A percentile compares a stretch with the other conserved stretches of the same genome.
phyloP scores from a whole-genome alignment of 768 basidiomycete species.

The Amyloporia xantha region DNA sequence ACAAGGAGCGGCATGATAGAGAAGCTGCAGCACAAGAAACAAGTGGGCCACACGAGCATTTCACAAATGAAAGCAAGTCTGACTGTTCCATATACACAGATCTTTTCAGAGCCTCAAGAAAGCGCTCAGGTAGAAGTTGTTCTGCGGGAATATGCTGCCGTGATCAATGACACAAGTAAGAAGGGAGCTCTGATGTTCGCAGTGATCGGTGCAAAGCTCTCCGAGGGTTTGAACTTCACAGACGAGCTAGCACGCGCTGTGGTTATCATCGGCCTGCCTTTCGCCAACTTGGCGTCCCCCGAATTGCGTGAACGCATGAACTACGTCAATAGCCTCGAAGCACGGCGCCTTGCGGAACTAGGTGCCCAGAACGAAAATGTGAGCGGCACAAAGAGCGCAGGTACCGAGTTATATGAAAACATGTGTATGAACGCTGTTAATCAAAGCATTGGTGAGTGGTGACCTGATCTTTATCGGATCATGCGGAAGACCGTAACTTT shows the following conservation, averaged over 20 bases:
- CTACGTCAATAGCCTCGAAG: conserved; percentile 65
- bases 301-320: conserved; percentile 90
- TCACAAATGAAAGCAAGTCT: no score
- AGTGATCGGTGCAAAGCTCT: conserved; percentile 95
- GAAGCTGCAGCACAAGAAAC: conserved; percentile 66
- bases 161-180: conserved; percentile 19
- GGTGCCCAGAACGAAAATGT: conserved; percentile 25
- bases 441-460: conserved; percentile 84
- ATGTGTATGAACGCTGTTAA: conserved; percentile 94
- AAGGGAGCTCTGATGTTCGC: conserved; percentile 84
- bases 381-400: conserved; percentile 45
- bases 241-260: conserved; percentile 67
- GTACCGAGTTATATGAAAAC: conserved; percentile 76
- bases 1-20: conserved; percentile 49
- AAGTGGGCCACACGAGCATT: no score
- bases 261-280: conserved; percentile 85
- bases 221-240: conserved; percentile 72
- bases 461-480: neutral
- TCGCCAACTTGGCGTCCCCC: conserved; percentile 84
- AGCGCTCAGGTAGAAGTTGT: conserved; percentile 65
- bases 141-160: conserved; percentile 64
- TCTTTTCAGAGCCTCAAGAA: conserved; percentile 86
- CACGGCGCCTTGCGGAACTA: conserved; percentile 27
- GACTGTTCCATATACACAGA: conserved; percentile 31
- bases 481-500: no score